Conservation (phyloP, 2,329 filamentous ascomycete species). For the Passalora sequoiae region DNA sequence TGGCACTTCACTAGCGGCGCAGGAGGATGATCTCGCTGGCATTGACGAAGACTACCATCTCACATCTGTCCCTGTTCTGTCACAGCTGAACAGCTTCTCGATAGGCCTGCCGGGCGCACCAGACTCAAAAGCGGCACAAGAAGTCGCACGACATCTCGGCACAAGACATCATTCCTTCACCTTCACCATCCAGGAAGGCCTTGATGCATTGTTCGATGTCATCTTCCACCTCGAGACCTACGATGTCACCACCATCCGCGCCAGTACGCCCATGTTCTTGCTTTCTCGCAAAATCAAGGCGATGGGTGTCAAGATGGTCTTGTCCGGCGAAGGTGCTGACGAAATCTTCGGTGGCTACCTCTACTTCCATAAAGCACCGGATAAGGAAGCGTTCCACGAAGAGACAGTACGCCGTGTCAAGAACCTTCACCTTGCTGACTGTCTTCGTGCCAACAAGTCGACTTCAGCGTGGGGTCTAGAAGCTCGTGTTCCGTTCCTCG, state of each 20-base stretch:
- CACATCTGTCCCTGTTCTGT: constrained; percentile 82
- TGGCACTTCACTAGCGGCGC: constrained; percentile 42
- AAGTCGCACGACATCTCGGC: constrained; percentile 93
- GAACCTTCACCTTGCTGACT: constrained; percentile 95
- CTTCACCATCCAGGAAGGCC: constrained; percentile 94
- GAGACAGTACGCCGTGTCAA: constrained; percentile 93
- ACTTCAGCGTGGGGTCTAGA: constrained; percentile 97
- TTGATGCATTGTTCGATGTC: constrained; percentile 94
- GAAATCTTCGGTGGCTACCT: constrained; percentile 98
- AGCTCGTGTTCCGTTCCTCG: constrained; percentile 94
- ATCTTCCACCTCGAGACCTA: constrained; percentile 98
- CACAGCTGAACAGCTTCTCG: constrained; percentile 97
- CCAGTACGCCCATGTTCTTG: constrained; percentile 97
- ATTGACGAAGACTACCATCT: constrained; percentile 90
- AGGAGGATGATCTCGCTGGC: constrained; percentile 73
- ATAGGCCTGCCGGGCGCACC: constrained; percentile 91
- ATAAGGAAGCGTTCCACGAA: constrained; percentile 88
- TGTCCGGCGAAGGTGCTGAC: constrained; percentile 93
- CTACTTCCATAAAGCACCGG: constrained; percentile 93
- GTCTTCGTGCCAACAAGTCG: constrained; percentile 97
- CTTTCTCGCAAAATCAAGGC: constrained; percentile 98
- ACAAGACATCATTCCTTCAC: constrained; percentile 98
- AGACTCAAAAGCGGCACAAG: constrained; percentile 83
- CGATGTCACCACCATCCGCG: constrained; percentile 96
- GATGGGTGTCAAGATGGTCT: constrained; percentile 98